Conservation (phyloP, 371 early-diverging fungal genomes). For the Basidiobolus meristosporus region DNA sequence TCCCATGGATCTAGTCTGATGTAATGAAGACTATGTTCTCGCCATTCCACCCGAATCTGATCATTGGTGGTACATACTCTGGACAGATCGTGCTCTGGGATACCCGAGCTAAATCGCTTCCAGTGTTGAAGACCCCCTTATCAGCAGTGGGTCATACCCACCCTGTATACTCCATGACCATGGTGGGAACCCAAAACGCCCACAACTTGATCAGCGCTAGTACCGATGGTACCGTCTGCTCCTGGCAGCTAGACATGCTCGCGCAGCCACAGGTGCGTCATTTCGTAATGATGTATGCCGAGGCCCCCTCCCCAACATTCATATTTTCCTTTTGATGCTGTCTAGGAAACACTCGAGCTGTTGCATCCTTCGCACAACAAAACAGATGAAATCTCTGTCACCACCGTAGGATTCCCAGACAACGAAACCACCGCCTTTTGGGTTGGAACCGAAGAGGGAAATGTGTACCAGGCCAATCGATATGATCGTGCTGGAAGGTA, state of each 20-base stretch:
- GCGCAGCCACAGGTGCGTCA: slow-evolving; percentile 60
- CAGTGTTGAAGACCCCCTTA: slow-evolving; percentile 70
- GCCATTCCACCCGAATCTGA: slow-evolving; percentile 71
- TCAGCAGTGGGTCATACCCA: slow-evolving; percentile 89
- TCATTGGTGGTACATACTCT: slow-evolving; percentile 90
- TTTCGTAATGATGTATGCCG: background rate
- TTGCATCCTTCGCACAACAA: slow-evolving; percentile 51
- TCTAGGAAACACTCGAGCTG: slow-evolving; percentile 58
- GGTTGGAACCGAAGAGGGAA: slow-evolving; percentile 94
- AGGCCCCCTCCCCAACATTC: background rate
- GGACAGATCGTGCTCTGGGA: slow-evolving; percentile 96
- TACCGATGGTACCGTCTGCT: slow-evolving; percentile 86
- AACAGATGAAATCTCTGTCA: slow-evolving; percentile 85
- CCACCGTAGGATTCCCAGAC: slow-evolving; percentile 73
- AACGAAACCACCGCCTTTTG: slow-evolving; percentile 83
- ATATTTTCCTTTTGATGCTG: background rate
- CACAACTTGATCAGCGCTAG: slow-evolving; percentile 78
- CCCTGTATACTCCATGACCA: slow-evolving; percentile 72
- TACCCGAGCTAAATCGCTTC: slow-evolving; percentile 68
- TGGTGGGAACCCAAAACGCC: slow-evolving; percentile 89
- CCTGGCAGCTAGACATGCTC: slow-evolving; percentile 94
- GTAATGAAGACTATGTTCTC: slow-evolving; percentile 78
- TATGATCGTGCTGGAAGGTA: slow-evolving; percentile 82
- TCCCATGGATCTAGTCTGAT: slow-evolving; percentile 46
- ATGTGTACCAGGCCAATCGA: slow-evolving; percentile 76